Evolutionary conservation across 2,329 filamentous ascomycete species (phyloP).

Genomic region (Bimuria novae-zelandiae): DNA sequence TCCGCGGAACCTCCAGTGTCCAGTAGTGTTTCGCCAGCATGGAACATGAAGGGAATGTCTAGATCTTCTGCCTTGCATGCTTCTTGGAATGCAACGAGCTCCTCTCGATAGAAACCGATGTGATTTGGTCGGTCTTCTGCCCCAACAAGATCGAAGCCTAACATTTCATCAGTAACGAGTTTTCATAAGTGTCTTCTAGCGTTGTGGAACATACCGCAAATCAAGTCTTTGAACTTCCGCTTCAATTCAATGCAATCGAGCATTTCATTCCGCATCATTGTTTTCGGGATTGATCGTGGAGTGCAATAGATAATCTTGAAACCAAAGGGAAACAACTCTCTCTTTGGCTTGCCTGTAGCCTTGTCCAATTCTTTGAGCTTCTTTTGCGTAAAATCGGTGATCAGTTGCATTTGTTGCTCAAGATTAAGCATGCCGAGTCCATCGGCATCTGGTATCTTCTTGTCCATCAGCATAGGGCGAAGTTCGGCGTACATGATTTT

Average conservation of each 20-base stretch:
- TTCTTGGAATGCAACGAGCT: conserved; percentile 62
- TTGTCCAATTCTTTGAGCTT: conserved; percentile 44
- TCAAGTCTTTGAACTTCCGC: conserved; percentile 59
- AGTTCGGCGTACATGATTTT: conserved; percentile 74
- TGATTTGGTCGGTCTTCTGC: conserved; percentile 66
- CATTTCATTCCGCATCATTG: conserved; percentile 58
- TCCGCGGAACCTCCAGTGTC: conserved; percentile 68
- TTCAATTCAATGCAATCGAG: conserved; percentile 67
- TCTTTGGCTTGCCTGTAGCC: conserved; percentile 15
- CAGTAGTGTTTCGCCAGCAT: conserved; percentile 73
- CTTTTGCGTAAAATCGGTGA: conserved; percentile 52
- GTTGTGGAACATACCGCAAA: conserved; percentile 60
- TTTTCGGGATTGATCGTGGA: conserved; percentile 61
- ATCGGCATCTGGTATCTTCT: conserved; percentile 64
- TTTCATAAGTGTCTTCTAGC: background rate
- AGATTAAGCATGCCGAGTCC: conserved; percentile 60
- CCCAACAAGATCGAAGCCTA: conserved; percentile 72
- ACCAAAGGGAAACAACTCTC: conserved; percentile 60
- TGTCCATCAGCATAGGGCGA: conserved; percentile 70
- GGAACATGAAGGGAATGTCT: conserved; percentile 73
- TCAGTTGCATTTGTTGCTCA: conserved; percentile 59
- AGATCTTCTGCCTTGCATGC: conserved; percentile 55
- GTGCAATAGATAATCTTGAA: conserved; percentile 75
- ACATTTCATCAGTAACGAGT: conserved; percentile 13
- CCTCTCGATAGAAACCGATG: conserved; percentile 62